Percentiles rank a stretch among this genome's conserved stretches.
Conservation (phyloP, 2,329 filamentous ascomycete species). For the Colletotrichum shisoi region DNA sequence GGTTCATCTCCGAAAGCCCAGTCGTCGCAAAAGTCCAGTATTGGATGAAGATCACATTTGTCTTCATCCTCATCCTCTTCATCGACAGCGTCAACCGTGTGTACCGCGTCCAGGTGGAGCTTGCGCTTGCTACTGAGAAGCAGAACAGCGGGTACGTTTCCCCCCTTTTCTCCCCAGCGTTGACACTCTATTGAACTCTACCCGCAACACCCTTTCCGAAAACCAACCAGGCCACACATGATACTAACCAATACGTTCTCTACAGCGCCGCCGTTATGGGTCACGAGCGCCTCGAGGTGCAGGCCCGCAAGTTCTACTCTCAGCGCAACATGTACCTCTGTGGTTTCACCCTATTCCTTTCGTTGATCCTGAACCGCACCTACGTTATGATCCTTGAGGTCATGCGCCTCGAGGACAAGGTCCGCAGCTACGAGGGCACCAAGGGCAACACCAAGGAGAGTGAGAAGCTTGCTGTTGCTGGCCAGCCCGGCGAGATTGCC, state of each 20-base stretch:
- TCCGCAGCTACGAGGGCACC: constrained; percentile 77
- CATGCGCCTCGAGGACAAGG: constrained; percentile 88
- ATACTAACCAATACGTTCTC: background rate
- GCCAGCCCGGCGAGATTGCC: constrained; percentile 78
- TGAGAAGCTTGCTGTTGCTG: constrained; percentile 74
- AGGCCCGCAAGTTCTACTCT: constrained; percentile 99
- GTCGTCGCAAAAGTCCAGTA: constrained; percentile 92
- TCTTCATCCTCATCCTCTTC: constrained; percentile 98
- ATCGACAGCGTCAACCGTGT: constrained; percentile 91
- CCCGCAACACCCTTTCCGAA: background rate
- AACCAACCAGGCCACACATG: background rate
- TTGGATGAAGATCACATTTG: constrained; percentile 97
- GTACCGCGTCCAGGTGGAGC: constrained; percentile 84
- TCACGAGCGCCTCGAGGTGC: constrained; percentile 95
- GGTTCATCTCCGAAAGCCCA: constrained; percentile 91
- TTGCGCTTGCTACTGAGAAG: constrained; percentile 75
- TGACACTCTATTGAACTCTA: constrained; percentile 18
- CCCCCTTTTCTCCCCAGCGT: background rate
- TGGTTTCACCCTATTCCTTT: constrained; percentile 98
- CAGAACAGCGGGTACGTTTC: constrained; percentile 57
- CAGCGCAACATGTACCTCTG: constrained; percentile 99
- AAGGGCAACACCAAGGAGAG: constrained; percentile 69
- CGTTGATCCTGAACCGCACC: constrained; percentile 97
- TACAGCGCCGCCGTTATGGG: constrained; percentile 75
- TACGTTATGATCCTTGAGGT: constrained; percentile 96